A percentile compares a stretch with the other conserved stretches of the same genome.
phyloP scores from a whole-genome alignment of 805 yeast species.

The Jamesozyma gamospora region DNA sequence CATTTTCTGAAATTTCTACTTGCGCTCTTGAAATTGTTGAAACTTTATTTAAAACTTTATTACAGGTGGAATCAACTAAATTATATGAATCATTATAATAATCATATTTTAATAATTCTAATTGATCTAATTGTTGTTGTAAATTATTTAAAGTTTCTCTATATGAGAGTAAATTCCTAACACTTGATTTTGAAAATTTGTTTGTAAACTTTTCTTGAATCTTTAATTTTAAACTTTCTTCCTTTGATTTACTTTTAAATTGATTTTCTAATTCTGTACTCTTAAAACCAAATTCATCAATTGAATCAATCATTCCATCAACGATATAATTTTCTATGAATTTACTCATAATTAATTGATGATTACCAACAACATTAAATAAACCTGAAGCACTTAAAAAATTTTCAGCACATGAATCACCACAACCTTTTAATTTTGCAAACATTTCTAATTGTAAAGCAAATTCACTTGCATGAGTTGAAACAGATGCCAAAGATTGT shows the following conservation, averaged over 20 bases:
- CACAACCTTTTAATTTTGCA: conserved; percentile 54
- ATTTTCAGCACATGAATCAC: conserved; percentile 46
- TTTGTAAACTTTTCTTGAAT: conserved; percentile 52
- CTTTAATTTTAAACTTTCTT: conserved; percentile 43
- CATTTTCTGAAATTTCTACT: conserved; percentile 68
- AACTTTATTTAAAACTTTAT: conserved; percentile 41
- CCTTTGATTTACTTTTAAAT: conserved; percentile 45
- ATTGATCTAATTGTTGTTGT: conserved; percentile 68
- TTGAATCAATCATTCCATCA: conserved; percentile 39
- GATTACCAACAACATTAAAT: conserved; percentile 67
- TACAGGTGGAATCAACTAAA: conserved; percentile 53
- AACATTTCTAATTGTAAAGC: conserved; percentile 60
- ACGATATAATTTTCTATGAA: conserved; percentile 47
- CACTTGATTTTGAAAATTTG: conserved; percentile 47
- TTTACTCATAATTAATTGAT: conserved; percentile 58
- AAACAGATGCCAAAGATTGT: conserved; percentile 26
- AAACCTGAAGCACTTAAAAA: conserved; percentile 65
- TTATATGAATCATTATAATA: conserved; percentile 57
- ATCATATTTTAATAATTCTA: conserved; percentile 65
- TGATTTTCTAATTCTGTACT: conserved; percentile 39
- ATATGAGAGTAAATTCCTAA: conserved; percentile 59
- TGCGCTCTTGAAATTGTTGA: conserved; percentile 68
- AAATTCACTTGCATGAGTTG: conserved; percentile 58
- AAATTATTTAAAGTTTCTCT: conserved; percentile 55
- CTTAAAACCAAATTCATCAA: conserved; percentile 36